Evolutionary conservation across 495 filamentous ascomycete species (phyloP), one percentile per base, ranked within the genome.

Genomic region (Poronia punctata): DNA sequence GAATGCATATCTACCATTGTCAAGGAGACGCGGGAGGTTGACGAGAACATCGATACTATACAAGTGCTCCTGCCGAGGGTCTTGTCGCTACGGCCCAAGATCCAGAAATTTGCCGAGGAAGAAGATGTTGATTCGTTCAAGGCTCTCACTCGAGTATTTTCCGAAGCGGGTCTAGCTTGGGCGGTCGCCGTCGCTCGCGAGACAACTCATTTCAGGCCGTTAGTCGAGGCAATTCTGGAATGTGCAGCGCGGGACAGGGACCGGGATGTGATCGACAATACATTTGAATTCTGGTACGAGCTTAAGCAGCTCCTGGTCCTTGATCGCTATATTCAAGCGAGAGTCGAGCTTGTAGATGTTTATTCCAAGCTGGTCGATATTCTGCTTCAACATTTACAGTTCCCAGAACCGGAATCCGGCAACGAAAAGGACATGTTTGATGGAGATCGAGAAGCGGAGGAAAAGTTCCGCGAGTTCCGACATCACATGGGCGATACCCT

Each of bases 281-380:
- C 92, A 1, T 97, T 97, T 61, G 77, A 79, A 36, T 97, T 97
- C 67, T 99, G 92, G 92, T 97, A 93, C 60, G 92, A 99, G 59
- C 67, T 99, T 38, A 99, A 99, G 68, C 88, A 95, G 65, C 95
- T 94, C 54, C 70, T 97, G 22, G 85, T 86, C 5, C 62, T 97
- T 23, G 89, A 95, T 5, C 82, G 80, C 43, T 97, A 95, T 54
- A 82, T 80, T n/a, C 73, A 87, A 40, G 83, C 89, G 11, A 76
- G 89, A 20, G 52, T 83, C 38, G 70, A 80, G 40, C 83, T 82
- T 47, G 69, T 82, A 22, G 84, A 88, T 43, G 69, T 95, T 32
- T 97, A 84, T 61, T 81, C 84, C 5, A 78, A 83, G 56, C 68
- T 99, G 21, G 89, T 97, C 32, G 88, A 96, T 58, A 79, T 97